Evolutionary conservation across 2,329 filamentous ascomycete species (phyloP).

Genomic region (Calonectria hawksworthii): DNA sequence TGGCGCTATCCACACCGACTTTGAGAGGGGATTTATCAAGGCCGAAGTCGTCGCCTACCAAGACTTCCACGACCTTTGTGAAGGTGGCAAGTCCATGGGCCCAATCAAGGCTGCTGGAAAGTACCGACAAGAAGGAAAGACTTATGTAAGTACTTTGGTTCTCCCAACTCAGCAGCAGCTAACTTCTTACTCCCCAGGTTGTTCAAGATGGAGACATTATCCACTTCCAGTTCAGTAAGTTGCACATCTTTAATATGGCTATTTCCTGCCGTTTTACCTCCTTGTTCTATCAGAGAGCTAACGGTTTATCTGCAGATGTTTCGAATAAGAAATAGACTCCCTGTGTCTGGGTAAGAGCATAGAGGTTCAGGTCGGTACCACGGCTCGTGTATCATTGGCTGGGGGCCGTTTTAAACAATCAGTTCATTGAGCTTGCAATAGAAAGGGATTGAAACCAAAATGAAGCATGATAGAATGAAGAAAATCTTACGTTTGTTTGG

Average conservation of each 20-base stretch:
- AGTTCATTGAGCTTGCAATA: neutral
- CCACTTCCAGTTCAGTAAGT: constrained; percentile 61
- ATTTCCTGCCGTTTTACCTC: neutral
- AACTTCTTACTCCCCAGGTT: constrained; percentile 43
- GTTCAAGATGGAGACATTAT: constrained; percentile 60
- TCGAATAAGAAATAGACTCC: constrained; percentile 40
- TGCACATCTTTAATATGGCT: neutral
- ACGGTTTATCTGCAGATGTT: constrained; percentile 32
- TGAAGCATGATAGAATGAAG: neutral
- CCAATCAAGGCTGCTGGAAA: constrained; percentile 62
- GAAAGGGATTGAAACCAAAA: neutral
- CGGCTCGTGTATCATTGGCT: neutral
- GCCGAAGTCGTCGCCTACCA: constrained; percentile 61
- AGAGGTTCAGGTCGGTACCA: neutral
- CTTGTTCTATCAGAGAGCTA: constrained; percentile 14
- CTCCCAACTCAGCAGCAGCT: constrained; percentile 25
- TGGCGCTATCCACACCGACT: constrained; percentile 58
- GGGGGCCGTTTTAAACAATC: neutral
- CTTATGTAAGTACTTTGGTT: constrained; percentile 50
- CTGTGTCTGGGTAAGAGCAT: neutral
- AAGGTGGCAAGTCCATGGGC: constrained; percentile 59
- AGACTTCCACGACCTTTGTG: constrained; percentile 60
- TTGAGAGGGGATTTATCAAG: constrained; percentile 61
- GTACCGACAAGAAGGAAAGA: constrained; percentile 60
- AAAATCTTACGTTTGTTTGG: neutral